These are phyloP conservation scores for Fusarium phyllophilum DNA, from an alignment of 2,329 filamentous ascomycete genomes.

Conservation along the genomic window DNA sequence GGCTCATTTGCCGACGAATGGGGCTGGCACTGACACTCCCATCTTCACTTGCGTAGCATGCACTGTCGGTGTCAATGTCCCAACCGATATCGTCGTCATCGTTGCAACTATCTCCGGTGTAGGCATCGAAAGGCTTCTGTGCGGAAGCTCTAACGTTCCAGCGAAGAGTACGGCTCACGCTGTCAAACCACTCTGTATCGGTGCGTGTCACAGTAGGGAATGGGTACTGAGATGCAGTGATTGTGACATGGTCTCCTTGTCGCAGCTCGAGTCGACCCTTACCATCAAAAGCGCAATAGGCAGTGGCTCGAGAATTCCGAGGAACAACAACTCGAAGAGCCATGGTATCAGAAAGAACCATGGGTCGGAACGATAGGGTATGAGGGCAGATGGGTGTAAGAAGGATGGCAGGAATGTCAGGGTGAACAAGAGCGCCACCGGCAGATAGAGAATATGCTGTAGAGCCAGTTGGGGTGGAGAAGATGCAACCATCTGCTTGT, in stretches of 20 bases:
- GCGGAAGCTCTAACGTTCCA: constrained; percentile 95
- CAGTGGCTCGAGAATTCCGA: constrained; percentile 84
- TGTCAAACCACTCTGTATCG: constrained; percentile 95
- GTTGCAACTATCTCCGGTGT: constrained; percentile 49
- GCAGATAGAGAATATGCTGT: constrained; percentile 97
- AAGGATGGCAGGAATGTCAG: constrained; percentile 95
- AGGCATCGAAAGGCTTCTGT: constrained; percentile 85
- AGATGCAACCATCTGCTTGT: constrained; percentile 96
- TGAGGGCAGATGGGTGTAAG: constrained; percentile 98
- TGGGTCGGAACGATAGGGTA: constrained; percentile 94
- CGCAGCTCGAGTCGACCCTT: constrained; percentile 94
- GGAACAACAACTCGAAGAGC: constrained; percentile 90
- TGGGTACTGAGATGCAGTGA: constrained; percentile 94
- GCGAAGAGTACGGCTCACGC: constrained; percentile 87
- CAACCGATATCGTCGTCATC: constrained; percentile 75
- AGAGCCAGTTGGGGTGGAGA: constrained; percentile 93
- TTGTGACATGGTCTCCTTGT: constrained; percentile 94
- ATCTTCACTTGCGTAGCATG: constrained; percentile 77
- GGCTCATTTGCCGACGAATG: constrained; percentile 77
- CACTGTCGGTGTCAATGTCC: constrained; percentile 93
- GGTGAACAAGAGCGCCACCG: constrained; percentile 93
- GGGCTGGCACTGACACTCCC: constrained; percentile 74
- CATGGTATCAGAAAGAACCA: constrained; percentile 97
- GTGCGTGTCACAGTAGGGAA: constrained; percentile 95
- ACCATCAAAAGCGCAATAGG: constrained; percentile 97